These are phyloP conservation scores for Tulasnella sp. DNA, from an alignment of 768 basidiomycete species.

Conservation along the genomic window DNA sequence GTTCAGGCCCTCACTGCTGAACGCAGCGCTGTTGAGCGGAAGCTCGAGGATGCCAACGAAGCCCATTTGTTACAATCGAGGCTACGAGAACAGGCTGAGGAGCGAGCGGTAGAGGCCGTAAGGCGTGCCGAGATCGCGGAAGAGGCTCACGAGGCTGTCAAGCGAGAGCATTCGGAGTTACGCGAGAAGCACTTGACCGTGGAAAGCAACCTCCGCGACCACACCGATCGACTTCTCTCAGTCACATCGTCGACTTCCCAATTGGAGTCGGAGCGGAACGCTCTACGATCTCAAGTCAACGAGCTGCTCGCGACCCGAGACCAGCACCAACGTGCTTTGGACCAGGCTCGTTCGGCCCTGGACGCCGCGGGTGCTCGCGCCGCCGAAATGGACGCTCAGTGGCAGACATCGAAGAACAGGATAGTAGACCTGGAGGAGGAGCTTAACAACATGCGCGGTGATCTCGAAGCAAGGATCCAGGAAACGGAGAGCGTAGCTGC, in stretches of 20 bases:
- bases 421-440: constrained; percentile 70
- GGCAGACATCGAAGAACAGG: constrained; percentile 65
- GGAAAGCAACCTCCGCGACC: constrained; percentile 68
- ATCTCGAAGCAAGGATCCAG: constrained; percentile 67
- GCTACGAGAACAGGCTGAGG: constrained; percentile 73
- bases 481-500: constrained; percentile 69
- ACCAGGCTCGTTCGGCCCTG: constrained; percentile 77
- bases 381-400: constrained; percentile 71
- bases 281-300: constrained; percentile 62
- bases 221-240: constrained; percentile 65
- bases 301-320: constrained; percentile 68
- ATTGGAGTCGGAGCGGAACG: constrained; percentile 70
- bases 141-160: constrained; percentile 56
- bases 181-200: constrained; percentile 58
- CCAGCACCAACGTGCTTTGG: constrained; percentile 81
- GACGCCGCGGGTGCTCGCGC: constrained; percentile 70
- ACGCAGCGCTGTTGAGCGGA: constrained; percentile 62
- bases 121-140: constrained; percentile 75
- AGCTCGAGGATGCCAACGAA: constrained; percentile 66
- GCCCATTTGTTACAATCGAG: constrained; percentile 73
- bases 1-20: constrained; percentile 59
- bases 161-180: constrained; percentile 65
- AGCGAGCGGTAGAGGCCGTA: constrained; percentile 66
- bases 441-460: constrained; percentile 70
- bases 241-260: constrained; percentile 74